phyloP scores from a whole-genome alignment of 768 basidiomycete genomes.

The Harrya chromipes region DNA sequence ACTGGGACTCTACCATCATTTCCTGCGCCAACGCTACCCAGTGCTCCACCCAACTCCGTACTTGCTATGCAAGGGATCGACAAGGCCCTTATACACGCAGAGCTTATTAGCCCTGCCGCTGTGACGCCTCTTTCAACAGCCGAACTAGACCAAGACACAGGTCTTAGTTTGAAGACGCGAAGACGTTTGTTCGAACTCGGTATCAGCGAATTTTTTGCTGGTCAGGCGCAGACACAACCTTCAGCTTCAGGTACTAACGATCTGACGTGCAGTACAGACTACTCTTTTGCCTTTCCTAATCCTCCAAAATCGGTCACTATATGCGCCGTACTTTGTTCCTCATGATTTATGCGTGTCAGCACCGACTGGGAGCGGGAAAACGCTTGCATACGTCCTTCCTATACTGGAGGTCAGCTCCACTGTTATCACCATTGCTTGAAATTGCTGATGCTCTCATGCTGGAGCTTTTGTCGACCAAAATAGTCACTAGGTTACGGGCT shows the following conservation, averaged over 20 bases:
- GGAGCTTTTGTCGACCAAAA: conserved; percentile 66
- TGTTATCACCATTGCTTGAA: background rate
- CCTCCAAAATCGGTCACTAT: conserved; percentile 46
- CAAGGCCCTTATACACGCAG: conserved; percentile 64
- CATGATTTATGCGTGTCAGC: conserved; percentile 92
- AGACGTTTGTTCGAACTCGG: conserved; percentile 71
- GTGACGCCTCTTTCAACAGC: conserved; percentile 42
- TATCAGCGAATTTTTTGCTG: conserved; percentile 85
- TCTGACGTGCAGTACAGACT: conserved; percentile 70
- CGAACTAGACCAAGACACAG: conserved; percentile 39
- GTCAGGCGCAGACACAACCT: conserved; percentile 39
- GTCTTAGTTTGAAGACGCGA: conserved; percentile 57
- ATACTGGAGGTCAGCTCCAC: conserved; percentile 69
- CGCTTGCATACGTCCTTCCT: conserved; percentile 92
- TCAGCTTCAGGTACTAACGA: conserved; percentile 12
- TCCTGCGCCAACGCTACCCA: conserved; percentile 61
- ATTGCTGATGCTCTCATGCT: background rate
- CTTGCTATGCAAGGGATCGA: conserved; percentile 80
- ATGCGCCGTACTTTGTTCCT: conserved; percentile 62
- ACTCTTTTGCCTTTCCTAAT: conserved; percentile 81
- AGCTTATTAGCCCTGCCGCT: conserved; percentile 57
- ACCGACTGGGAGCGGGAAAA: conserved; percentile 98
- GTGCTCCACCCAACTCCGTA: conserved; percentile 65
- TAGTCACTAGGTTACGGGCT: conserved; percentile 83
- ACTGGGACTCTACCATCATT: conserved; percentile 57